Percentiles rank a stretch among this genome's conserved stretches.
Conservation (phyloP, 148 eudicot genomes). For the Oxyria digyna region DNA sequence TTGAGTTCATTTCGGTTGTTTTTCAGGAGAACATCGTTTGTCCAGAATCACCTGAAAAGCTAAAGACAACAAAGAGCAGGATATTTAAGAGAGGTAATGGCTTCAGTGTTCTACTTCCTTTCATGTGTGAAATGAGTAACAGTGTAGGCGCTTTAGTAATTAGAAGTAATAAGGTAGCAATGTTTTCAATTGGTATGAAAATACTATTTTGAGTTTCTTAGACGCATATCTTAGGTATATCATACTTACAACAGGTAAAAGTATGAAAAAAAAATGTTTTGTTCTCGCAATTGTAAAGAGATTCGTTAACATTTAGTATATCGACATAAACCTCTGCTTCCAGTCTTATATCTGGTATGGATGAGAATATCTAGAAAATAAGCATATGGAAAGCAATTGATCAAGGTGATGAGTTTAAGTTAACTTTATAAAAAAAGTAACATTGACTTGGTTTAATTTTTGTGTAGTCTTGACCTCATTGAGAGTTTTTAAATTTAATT, state of each 20-base stretch:
- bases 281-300: neutral
- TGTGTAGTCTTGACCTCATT: neutral
- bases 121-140: neutral
- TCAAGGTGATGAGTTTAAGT: neutral
- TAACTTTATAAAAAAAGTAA: neutral
- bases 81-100: conserved; percentile 42
- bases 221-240: neutral
- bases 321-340: neutral
- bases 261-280: too few species aligned
- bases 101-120: neutral
- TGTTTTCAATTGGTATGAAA: neutral
- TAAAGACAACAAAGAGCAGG: conserved; percentile 45
- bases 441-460: neutral
- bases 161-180: neutral
- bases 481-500: neutral
- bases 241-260: neutral
- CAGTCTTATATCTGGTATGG: neutral
- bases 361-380: neutral
- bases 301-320: too few species aligned
- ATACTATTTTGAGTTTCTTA: neutral
- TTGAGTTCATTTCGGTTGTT: neutral
- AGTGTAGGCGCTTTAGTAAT: neutral
- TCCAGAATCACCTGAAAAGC: conserved; percentile 76
- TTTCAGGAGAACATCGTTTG: conserved; percentile 53
- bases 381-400: neutral